A percentile compares a stretch with the other conserved stretches of the same genome.
These are phyloP conservation scores for Begonia masoniana DNA, from an alignment of 306 rosid species.

Conservation along the genomic window DNA sequence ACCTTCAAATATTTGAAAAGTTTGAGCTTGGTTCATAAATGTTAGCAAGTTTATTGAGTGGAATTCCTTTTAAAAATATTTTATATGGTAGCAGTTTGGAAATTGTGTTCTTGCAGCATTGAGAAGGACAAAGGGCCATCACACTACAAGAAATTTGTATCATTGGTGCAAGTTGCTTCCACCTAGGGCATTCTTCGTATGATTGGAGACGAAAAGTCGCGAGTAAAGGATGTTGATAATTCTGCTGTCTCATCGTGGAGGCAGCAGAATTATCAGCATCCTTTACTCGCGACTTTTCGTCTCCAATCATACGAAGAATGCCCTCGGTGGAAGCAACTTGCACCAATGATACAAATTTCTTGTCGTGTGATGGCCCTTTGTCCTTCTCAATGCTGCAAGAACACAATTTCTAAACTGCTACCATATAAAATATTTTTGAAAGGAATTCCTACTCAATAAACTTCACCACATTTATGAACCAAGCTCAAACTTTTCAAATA, in stretches of 20 bases:
- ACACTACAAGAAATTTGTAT: constrained; percentile 33
- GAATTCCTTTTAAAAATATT: no score
- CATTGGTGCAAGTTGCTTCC: constrained; percentile 30
- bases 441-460: no score
- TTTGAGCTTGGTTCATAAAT: no score
- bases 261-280: constrained; percentile 69
- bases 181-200: constrained; percentile 11
- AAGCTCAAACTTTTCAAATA: no score
- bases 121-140: constrained; percentile 43
- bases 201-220: constrained; percentile 26
- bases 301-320: constrained; percentile 20
- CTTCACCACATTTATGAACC: no score
- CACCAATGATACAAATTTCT: constrained; percentile 31
- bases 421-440: no score
- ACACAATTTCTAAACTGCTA: neutral
- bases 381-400: constrained; percentile 35
- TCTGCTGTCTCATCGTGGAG: constrained; percentile 63
- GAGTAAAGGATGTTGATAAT: constrained; percentile 39
- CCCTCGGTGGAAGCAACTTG: constrained; percentile 18
- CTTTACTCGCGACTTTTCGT: constrained; percentile 25
- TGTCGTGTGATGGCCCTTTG: constrained; percentile 46
- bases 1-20: no score
- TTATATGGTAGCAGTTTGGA: neutral
- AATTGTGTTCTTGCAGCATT: no score
- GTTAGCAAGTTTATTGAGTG: no score